Conservation (phyloP, 257 asterid genomes). For the Solanum clarkiae region DNA sequence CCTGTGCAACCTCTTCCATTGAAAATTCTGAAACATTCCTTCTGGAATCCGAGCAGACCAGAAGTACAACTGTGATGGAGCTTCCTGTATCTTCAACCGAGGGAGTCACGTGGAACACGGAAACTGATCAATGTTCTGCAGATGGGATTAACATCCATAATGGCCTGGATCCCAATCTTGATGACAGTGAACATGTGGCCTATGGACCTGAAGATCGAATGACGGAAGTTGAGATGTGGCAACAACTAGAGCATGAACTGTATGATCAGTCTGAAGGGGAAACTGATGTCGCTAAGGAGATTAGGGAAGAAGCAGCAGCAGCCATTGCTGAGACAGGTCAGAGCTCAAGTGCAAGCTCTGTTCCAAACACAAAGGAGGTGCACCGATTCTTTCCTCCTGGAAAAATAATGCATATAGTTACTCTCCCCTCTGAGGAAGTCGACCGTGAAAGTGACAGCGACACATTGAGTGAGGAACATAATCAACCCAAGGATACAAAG, state of each 20-base stretch:
- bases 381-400: slow-evolving; percentile 92
- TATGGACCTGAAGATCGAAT: slow-evolving; percentile 47
- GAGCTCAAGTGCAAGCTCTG: slow-evolving; percentile 21
- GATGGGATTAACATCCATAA: slow-evolving; percentile 20
- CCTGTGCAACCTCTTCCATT: slow-evolving; percentile 31
- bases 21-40: slow-evolving; percentile 35
- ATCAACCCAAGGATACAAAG: slow-evolving; percentile 22
- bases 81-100: slow-evolving; percentile 44
- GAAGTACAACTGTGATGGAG: slow-evolving; percentile 15
- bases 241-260: slow-evolving; percentile 88
- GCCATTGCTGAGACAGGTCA: slow-evolving; percentile 60
- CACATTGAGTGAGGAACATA: slow-evolving; percentile 4
- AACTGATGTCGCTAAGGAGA: slow-evolving; percentile 45
- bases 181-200: slow-evolving; percentile 35
- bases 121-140: slow-evolving; percentile 3
- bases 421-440: slow-evolving; percentile 35
- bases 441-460: slow-evolving; percentile 13
- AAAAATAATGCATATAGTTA: slow-evolving; percentile 74
- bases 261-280: slow-evolving; percentile 33
- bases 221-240: slow-evolving; percentile 94
- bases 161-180: slow-evolving; percentile 7
- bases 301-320: slow-evolving; percentile 78
- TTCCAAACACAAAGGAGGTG: slow-evolving; percentile 65
- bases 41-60: slow-evolving; percentile 25
- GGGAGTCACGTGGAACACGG: slow-evolving; percentile 17